These are phyloP conservation scores for Saccharomyces hybrid DNA, from an alignment of 1,139 yeast species.

Conservation along the genomic window DNA sequence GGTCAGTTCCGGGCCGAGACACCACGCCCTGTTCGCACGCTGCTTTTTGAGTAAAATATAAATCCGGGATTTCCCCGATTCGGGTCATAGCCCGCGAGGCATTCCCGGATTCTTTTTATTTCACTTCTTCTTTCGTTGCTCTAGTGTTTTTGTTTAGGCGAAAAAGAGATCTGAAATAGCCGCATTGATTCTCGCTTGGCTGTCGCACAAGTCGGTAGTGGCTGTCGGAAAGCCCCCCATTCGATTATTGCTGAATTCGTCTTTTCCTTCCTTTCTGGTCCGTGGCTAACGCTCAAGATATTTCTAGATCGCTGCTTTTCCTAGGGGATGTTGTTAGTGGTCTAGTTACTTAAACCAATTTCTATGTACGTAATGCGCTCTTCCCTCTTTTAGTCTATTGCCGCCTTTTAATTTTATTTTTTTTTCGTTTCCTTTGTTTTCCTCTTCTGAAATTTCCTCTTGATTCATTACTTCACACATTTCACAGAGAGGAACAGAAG, in stretches of 20 bases:
- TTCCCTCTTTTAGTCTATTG: neutral
- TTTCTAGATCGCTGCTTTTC: neutral
- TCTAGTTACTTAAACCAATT: neutral
- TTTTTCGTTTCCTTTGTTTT: neutral
- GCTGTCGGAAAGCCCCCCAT: neutral
- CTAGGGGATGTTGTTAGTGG: neutral
- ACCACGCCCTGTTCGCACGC: neutral
- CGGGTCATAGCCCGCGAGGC: neutral
- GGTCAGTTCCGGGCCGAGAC: slow-evolving; percentile 1
- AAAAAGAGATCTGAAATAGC: neutral
- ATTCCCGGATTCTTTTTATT: neutral
- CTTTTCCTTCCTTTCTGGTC: neutral
- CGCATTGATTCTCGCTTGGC: slow-evolving; percentile 1
- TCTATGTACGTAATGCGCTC: neutral
- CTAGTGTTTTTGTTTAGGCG: neutral
- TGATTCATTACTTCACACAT: neutral
- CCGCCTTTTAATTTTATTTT: neutral
- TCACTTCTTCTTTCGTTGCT: neutral
- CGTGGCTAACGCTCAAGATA: neutral
- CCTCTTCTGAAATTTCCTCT: neutral
- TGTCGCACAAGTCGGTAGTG: neutral
- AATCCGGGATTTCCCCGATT: neutral
- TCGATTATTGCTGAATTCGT: neutral
- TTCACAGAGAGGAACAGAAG: neutral
- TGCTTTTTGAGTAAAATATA: neutral